Conservation (phyloP, 2,329 filamentous ascomycete genomes). For the Fusarium falciforme region DNA sequence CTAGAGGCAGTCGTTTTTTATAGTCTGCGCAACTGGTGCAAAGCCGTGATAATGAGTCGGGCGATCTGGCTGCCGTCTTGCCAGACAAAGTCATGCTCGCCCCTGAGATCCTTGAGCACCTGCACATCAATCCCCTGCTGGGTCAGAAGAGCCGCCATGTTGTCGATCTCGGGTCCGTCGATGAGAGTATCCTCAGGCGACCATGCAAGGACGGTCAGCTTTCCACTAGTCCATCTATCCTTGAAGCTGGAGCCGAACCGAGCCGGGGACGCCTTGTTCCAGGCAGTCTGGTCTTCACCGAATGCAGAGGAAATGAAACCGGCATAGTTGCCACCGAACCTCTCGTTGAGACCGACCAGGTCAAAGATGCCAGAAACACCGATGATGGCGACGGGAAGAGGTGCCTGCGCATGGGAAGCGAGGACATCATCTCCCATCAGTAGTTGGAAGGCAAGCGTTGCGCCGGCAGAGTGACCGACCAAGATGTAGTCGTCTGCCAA, state of each 20-base stretch:
- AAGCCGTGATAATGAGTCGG: constrained; percentile 53
- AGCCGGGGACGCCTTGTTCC: constrained; percentile 68
- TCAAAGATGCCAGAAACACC: constrained; percentile 76
- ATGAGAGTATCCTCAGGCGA: constrained; percentile 62
- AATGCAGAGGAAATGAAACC: constrained; percentile 72
- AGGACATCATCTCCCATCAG: constrained; percentile 57
- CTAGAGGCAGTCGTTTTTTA: background rate
- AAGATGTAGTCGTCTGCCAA: constrained; percentile 66
- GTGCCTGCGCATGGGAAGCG: constrained; percentile 41
- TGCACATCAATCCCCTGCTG: constrained; percentile 50
- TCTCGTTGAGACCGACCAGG: constrained; percentile 63
- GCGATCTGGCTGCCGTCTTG: constrained; percentile 68
- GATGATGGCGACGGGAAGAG: constrained; percentile 64
- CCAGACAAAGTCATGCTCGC: constrained; percentile 74
- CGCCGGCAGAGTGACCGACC: constrained; percentile 72
- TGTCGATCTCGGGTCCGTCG: constrained; percentile 68
- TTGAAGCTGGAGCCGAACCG: constrained; percentile 55
- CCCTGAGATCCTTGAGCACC: constrained; percentile 58
- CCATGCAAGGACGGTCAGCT: constrained; percentile 56
- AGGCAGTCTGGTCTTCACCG: constrained; percentile 61
- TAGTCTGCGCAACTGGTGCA: constrained; percentile 29
- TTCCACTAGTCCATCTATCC: constrained; percentile 50
- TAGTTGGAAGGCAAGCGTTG: constrained; percentile 71
- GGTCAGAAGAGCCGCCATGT: constrained; percentile 62
- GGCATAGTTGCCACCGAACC: constrained; percentile 62